Evolutionary conservation across 2,329 filamentous ascomycete species (phyloP), one percentile per base, ranked within the genome.

Genomic region (Paraphoma sp.): DNA sequence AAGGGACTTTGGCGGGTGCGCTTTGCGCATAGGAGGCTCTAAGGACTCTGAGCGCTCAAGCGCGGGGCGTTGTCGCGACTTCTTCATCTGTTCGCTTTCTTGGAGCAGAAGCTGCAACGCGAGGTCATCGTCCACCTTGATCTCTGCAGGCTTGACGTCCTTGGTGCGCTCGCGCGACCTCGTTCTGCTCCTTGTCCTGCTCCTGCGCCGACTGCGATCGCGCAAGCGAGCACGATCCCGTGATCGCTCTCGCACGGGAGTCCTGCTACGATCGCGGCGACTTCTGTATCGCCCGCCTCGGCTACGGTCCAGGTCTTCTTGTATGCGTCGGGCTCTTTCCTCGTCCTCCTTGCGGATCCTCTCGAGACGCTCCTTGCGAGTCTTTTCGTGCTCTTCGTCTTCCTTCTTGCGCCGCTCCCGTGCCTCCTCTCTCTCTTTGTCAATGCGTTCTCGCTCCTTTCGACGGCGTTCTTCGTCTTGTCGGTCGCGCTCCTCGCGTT

Each of bases 301-400:
- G 78, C 69, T 81, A 52, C 80, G 79, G 51, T 84, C 81, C 36
- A 84, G 80, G 52, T 88, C 85, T 38, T 80, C 79, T 77, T 69
- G 78, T 75, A 71, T 60, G 36, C 71, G 69, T 11, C 68, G 67
- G 44, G 74, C 71, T 38, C 74, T 70, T 43, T 74, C 71, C 7
- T 72, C 72, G 33, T 76, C 71, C 48, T 71, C 65, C 23, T 75
- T 68, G 29, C 71, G 67, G 11, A 71, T 69, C 51, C 68, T 67
- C 57, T 82, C 59, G 71, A 83, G 65, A 68, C 80, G 72, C 67
- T 76, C 63, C 68, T 79, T 61, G 71, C 83, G 65, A 75, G 78
- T 62, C 69, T 72, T 67, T 16, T 85, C 83, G 53, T 71, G 60
- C 53, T 73, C 69, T 44, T 71, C 68, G 30, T 72, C 59, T 52